phyloP scores from a whole-genome alignment of 2,329 filamentous ascomycete genomes.

The Sclerotinia borealis region DNA sequence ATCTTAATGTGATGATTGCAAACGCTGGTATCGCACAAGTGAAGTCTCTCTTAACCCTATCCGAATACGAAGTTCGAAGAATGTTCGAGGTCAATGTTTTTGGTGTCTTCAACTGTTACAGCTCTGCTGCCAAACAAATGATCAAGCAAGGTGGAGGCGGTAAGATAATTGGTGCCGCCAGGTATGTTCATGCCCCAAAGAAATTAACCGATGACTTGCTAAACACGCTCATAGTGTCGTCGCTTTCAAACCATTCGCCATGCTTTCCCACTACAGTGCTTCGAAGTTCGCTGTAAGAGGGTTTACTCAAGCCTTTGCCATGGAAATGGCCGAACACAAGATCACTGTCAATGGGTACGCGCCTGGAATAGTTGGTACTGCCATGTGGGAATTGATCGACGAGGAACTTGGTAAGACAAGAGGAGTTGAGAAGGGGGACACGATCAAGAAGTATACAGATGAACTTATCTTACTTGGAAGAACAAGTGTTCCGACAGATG shows the following conservation, averaged over 20 bases:
- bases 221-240: constrained; percentile 38
- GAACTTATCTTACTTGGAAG: constrained; percentile 52
- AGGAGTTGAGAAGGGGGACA: constrained; percentile 46
- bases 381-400: constrained; percentile 66
- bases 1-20: constrained; percentile 30
- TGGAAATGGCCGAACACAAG: constrained; percentile 57
- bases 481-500: constrained; percentile 56
- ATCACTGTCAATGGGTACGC: constrained; percentile 66
- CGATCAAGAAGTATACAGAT: constrained; percentile 47
- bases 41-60: constrained; percentile 25
- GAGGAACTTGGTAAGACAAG: constrained; percentile 48
- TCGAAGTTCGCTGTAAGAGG: constrained; percentile 64
- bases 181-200: constrained; percentile 11
- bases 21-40: constrained; percentile 31
- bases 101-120: constrained; percentile 60
- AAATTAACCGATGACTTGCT: neutral
- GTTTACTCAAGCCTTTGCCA: constrained; percentile 59
- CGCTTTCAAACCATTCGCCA: constrained; percentile 52
- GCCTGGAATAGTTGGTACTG: constrained; percentile 58
- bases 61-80: constrained; percentile 30
- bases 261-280: constrained; percentile 57
- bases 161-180: constrained; percentile 29
- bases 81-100: constrained; percentile 62
- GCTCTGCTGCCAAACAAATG: constrained; percentile 57
- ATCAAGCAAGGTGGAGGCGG: constrained; percentile 50